Evolutionary conservation across 2,329 filamentous ascomycete species (phyloP).

Genomic region (Epichloe bromicola): DNA sequence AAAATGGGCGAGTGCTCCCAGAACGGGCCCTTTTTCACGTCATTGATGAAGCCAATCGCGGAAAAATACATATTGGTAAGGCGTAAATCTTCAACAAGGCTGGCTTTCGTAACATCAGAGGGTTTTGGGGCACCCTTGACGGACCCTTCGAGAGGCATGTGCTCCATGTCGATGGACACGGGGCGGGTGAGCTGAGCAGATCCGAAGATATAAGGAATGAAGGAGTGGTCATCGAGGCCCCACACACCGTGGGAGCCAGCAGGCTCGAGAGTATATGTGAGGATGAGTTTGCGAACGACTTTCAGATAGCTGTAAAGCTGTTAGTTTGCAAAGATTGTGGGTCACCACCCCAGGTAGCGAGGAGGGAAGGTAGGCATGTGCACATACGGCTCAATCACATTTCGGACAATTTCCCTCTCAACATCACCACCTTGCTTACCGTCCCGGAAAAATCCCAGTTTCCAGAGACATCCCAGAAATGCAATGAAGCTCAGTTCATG

Average conservation of each 20-base stretch:
- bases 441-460: conserved; percentile 65
- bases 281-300: conserved; percentile 70
- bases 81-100: conserved; percentile 52
- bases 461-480: conserved; percentile 84
- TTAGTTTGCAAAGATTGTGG: background rate
- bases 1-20: conserved; percentile 95
- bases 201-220: conserved; percentile 87
- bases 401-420: conserved; percentile 71
- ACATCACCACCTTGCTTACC: conserved; percentile 37
- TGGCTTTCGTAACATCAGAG: conserved; percentile 50
- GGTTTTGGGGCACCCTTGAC: conserved; percentile 58
- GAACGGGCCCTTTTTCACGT: conserved; percentile 91
- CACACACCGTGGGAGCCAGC: conserved; percentile 95
- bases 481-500: conserved; percentile 93
- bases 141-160: conserved; percentile 69
- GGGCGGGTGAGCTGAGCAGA: conserved; percentile 79
- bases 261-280: conserved; percentile 85
- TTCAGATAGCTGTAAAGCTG: conserved; percentile 50
- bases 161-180: conserved; percentile 43
- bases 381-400: conserved; percentile 63
- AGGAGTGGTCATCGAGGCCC: conserved; percentile 96
- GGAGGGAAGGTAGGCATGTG: background rate
- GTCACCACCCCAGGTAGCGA: background rate
- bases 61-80: conserved; percentile 79
- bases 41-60: conserved; percentile 91